Percentiles rank a stretch among this genome's conserved stretches.
phyloP scores from a whole-genome alignment of 1,284 basidiomycete species.

The Spongiforma sp. region DNA sequence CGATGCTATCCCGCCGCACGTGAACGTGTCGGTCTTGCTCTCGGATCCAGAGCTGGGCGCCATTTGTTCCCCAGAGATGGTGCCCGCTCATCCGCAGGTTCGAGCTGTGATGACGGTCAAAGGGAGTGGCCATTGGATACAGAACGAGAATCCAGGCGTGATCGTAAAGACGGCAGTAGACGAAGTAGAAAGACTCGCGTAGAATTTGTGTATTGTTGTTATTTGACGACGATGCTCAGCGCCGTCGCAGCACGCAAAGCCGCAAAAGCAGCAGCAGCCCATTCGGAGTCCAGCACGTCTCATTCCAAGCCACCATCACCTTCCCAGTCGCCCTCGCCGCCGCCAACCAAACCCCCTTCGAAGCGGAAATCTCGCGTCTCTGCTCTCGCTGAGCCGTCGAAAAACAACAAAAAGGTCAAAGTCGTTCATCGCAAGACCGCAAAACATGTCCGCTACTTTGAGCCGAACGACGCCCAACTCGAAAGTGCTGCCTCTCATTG shows the following conservation, averaged over 20 bases:
- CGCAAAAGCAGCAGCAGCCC: slow-evolving; percentile 22
- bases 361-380: slow-evolving; percentile 27
- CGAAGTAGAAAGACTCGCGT: slow-evolving; percentile 16
- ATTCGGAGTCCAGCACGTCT: slow-evolving; percentile 1
- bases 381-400: slow-evolving; percentile 7
- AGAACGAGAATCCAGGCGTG: slow-evolving; percentile 15
- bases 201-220: background rate
- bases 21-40: slow-evolving; percentile 25
- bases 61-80: slow-evolving; percentile 7
- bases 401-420: slow-evolving; percentile 29
- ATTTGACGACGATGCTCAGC: slow-evolving; percentile 29
- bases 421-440: slow-evolving; percentile 9
- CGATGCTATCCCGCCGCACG: slow-evolving; percentile 13
- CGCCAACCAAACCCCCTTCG: slow-evolving; percentile 14
- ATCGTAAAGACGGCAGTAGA: slow-evolving; percentile 13
- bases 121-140: slow-evolving; percentile 25
- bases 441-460: slow-evolving; percentile 42
- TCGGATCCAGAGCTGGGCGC: slow-evolving; percentile 16
- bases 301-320: slow-evolving; percentile 15
- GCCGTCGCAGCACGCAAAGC: slow-evolving; percentile 35
- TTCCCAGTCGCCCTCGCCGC: slow-evolving; percentile 12
- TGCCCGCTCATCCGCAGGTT: slow-evolving; percentile 17
- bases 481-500: slow-evolving; percentile 29
- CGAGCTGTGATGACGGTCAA: slow-evolving; percentile 6
- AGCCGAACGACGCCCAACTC: slow-evolving; percentile 32